phyloP scores from a whole-genome alignment of 192 early-diverging fungal genomes.

The Podochytrium sp. region DNA sequence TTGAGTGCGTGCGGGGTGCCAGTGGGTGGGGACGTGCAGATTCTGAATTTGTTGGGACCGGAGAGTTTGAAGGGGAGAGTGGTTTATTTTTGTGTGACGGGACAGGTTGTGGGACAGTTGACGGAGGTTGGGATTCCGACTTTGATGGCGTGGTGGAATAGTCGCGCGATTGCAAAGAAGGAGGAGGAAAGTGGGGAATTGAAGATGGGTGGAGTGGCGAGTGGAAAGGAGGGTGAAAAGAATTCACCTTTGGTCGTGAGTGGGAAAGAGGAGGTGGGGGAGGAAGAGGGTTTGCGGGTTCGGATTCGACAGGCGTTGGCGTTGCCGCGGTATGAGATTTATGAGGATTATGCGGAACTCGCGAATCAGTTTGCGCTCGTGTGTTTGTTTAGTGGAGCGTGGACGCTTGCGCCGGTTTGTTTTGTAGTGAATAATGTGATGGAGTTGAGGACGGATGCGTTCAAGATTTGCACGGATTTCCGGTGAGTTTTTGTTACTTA shows the following conservation, averaged over 20 bases:
- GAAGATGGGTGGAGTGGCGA: neutral
- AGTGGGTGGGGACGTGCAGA: neutral
- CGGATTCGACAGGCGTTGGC: constrained; percentile 58
- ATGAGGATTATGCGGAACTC: constrained; percentile 91
- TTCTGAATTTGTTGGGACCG: constrained; percentile 54
- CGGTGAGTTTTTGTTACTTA: constrained; percentile 25
- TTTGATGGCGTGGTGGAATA: constrained; percentile 18
- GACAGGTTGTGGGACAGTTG: constrained; percentile 75
- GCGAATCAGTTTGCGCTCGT: constrained; percentile 92
- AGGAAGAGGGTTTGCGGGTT: no score
- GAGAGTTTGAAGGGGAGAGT: constrained; percentile 62
- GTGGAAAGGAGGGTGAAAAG: neutral
- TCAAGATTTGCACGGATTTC: constrained; percentile 76
- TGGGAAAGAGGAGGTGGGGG: no score
- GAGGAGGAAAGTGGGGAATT: neutral
- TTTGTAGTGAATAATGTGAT: constrained; percentile 90
- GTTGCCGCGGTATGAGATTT: constrained; percentile 79
- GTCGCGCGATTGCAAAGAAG: neutral
- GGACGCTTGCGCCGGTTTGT: constrained; percentile 83
- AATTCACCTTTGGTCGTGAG: neutral
- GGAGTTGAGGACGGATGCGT: constrained; percentile 88
- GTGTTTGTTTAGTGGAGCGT: constrained; percentile 80
- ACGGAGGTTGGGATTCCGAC: constrained; percentile 82
- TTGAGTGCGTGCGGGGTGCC: constrained; percentile 41
- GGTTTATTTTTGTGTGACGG: constrained; percentile 83